These are phyloP conservation scores for Eruca vesicaria DNA, from an alignment of 441 rosid species.

Conservation along the genomic window DNA sequence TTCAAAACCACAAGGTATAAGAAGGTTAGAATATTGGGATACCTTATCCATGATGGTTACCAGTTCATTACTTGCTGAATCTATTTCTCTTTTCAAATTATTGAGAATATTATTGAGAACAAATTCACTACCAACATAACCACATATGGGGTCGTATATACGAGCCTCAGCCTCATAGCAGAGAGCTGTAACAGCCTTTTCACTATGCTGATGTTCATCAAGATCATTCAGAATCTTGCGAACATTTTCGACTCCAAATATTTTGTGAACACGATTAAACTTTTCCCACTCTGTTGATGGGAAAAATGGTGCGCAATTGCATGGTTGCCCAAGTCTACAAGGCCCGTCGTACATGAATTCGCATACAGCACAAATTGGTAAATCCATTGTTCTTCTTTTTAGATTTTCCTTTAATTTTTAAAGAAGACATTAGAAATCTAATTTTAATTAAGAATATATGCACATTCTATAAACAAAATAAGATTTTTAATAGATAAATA, in stretches of 20 bases:
- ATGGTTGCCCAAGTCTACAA: neutral
- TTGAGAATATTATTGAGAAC: neutral
- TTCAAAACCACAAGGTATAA: neutral
- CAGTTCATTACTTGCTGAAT: neutral
- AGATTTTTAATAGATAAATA: neutral
- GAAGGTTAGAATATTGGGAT: too few species aligned
- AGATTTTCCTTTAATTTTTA: too few species aligned
- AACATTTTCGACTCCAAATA: too few species aligned
- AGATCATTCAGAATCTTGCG: neutral
- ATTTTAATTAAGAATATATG: neutral
- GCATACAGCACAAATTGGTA: neutral
- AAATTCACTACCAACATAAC: neutral
- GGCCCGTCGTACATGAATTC: neutral
- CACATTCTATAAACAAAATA: neutral
- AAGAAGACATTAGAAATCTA: neutral
- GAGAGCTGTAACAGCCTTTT: neutral
- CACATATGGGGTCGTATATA: neutral
- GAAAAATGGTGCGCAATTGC: neutral
- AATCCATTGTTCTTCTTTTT: neutral
- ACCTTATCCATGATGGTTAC: too few species aligned
- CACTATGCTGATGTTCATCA: neutral
- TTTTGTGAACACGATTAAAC: neutral
- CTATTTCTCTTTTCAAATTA: neutral
- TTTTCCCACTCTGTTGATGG: neutral
- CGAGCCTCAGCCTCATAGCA: neutral